Evolutionary conservation across 441 rosid genomes (phyloP), one percentile per base, ranked within the genome.

Genomic region (Erodium moschatum): DNA sequence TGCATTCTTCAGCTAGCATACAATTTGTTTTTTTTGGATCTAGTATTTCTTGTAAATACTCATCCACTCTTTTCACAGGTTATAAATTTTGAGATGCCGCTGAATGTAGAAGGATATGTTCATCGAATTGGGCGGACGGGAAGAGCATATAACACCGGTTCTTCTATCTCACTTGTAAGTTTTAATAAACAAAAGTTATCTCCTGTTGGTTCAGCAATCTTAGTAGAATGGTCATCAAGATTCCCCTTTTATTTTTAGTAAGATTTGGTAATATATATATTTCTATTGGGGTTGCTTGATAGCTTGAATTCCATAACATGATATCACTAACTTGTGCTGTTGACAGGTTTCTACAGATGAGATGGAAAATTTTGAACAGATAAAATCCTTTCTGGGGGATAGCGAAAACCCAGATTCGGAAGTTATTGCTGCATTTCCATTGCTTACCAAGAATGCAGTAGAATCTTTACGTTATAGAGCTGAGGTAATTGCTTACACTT

Each of bases 121-220:
- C 99, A 91, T 82, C 86, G 99, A 71, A 91, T 94, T 81, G 97
- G 98, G 62, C 96, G 97, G 56, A 91, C 97, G 68, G 98, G 97
- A 80, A 85, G 97, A 82, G 98, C 94, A 73, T 85, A 85, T 79
- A 81, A 75, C 73, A 86, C 82, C 12, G 98, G 97, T 60, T 73
- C 87, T 60, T 85, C 97, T 2, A 74, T 94, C 62, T 91, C 97
- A 72, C 87, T 94, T 46, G 98, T 94, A 77, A 86, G 96, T 83
- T 81, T 48, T 66, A 12, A 24, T 56, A 1, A 13, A 29, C 67
- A 54, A 64, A 63, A 42, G 72, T 67, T 21, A 27, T 62, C 66
- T 62, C 54, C 1, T 48, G 0, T 65, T n/a, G n/a, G n/a, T n/a
- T 63, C 70, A 64, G 61, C 42, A 18, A 40, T 20, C 44, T 10